Base-by-base conservation (phyloP, 2,329 filamentous ascomycete genomes). In the Tolypocladium paradoxum region DNA sequence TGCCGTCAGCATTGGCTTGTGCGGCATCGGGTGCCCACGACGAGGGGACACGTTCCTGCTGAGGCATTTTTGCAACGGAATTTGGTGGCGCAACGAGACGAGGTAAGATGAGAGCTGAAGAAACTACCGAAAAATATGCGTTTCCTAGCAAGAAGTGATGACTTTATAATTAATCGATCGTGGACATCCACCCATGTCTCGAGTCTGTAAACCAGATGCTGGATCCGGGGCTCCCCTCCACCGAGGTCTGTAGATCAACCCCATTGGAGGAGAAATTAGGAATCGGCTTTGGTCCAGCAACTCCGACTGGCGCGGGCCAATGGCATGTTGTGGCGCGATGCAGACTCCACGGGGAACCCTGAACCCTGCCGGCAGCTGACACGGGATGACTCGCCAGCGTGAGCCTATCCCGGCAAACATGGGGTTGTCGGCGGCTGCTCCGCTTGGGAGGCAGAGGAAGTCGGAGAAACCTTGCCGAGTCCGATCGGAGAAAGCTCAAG, bases 11-110 rank as follows among this genome's bases (percentile, higher is more conserved):
- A 7, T 16, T 4, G 27, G 4, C 27, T 20, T 20, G 14, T 56
- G 53, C 64, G 60, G 5, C 65, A 68, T 55, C 50, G 1, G 57
- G 18, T 7, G 56, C 53, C 67, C 68, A 69, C 0, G 55, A 49
- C 0, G 60, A 51, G 4, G 62, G 63, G 12, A 68, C 58, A 9
- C 55, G 61, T 55, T 68, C 66, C 34, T 57, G 56, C 43, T 68
- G 66, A 55, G 65, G 65, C 60, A 60, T 58, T 33, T 8, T 50
- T 12, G 9, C 24, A 27, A 31, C 1, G 20, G 20, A 20, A 12
- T 9, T 9, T 4, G n/a, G 4, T 38, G 2, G 14, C 14, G 14
- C 34, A 18, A 18, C 18, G 14, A 35, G 14, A 35, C 14, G 34
- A 35, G 34, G 34, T 6, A 18, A 20, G 22, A 3, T 22, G 8